Base-by-base conservation (phyloP, 129 eudicot species). In the Saussurea involucrata region DNA sequence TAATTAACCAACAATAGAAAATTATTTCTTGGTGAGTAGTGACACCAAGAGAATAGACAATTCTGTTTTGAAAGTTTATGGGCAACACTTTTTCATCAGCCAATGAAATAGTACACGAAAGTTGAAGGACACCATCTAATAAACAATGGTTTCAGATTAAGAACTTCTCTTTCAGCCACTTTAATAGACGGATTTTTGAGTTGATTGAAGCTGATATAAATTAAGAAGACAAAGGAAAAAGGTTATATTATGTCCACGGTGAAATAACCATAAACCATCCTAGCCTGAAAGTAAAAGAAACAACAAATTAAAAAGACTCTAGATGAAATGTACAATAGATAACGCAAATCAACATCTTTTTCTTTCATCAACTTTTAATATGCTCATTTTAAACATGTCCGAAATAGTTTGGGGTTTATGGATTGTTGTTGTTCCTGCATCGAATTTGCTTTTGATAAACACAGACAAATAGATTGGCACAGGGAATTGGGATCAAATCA, bases 151-250 rank as follows among this genome's bases (percentile, higher is more conserved):
- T 77, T 77, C 69, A n/a, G 34, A 34, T 57, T 61, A 78, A 63
- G 36, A 61, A 68, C 22, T 27, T 69, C 63, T n/a, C 66, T 40
- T 61, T 78, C 65, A 63, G 25, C 18, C 55, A 21, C 34, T 71
- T 71, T 63, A 57, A 40, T 29, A 28, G 20, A 32, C 55, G 25
- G 36, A 60, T 12, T 24, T 53, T 74, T 18, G 8, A 34, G 29
- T 55, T 55, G 69, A 78, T 13, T 78, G 49, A 69, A 72, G 78
- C 27, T 72, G 70, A 5, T 66, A 32, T 27, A 60, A 60, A 32
- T 27, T 20, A 60, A 60, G 70, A 69, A 58, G 81, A 77, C 75
- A 77, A 77, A 77, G 13, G 8, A 36, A 57, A 77, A 68, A 77
- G 42, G 55, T 15, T 60, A 60, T 60, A 53, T 33, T 34, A 34